Evolutionary conservation across 306 rosid genomes (phyloP).

Genomic region (Ziziphus jujuba): DNA sequence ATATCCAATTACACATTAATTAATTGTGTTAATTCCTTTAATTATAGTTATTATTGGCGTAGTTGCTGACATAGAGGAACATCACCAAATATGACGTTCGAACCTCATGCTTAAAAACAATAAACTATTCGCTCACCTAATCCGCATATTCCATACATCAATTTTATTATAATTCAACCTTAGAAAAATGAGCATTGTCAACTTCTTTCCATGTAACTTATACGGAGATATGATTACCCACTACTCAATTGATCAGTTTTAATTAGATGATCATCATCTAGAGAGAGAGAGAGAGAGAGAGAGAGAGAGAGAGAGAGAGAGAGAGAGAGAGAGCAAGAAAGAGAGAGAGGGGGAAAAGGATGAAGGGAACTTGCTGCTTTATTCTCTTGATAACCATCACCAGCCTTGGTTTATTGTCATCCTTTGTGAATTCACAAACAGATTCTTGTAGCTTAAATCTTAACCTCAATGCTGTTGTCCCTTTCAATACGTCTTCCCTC

Average conservation of each 20-base stretch:
- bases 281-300: conserved; percentile 5
- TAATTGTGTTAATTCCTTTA: too few relatives aligned
- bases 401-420: conserved; percentile 42
- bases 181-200: conserved; percentile 11
- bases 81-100: neutral
- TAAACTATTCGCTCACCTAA: conserved; percentile 6
- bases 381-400: conserved; percentile 27
- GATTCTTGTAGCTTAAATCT: conserved; percentile 60
- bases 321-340: too few relatives aligned
- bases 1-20: too few relatives aligned
- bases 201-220: conserved; percentile 16
- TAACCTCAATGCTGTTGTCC: conserved; percentile 38
- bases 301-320: conserved; percentile 26
- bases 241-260: conserved; percentile 11
- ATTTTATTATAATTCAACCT: too few relatives aligned
- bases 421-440: conserved; percentile 34
- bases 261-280: neutral
- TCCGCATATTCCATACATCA: conserved; percentile 6
- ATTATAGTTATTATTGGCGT: too few relatives aligned
- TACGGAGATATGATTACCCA: conserved; percentile 14
- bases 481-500: conserved; percentile 58
- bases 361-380: conserved; percentile 15
- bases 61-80: too few relatives aligned
- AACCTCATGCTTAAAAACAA: neutral
- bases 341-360: conserved; percentile 27